phyloP scores from a whole-genome alignment of 805 yeast species.

The Candida takata region DNA sequence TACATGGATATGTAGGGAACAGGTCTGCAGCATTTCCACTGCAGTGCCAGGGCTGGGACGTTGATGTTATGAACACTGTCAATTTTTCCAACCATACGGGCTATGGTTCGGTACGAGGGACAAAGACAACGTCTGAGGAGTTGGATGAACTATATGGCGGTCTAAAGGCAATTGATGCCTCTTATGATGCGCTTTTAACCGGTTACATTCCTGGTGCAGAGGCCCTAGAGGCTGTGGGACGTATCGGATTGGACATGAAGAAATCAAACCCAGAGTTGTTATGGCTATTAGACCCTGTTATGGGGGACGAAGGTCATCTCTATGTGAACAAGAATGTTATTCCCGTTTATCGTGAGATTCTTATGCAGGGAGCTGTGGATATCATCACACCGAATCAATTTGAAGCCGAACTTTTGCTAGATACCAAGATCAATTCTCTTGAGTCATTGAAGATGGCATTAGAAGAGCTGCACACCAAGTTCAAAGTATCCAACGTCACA shows the following conservation, averaged over 20 bases:
- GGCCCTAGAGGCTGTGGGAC: constrained; percentile 38
- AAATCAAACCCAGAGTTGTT: constrained; percentile 26
- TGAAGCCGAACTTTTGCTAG: constrained; percentile 71
- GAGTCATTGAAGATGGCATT: constrained; percentile 42
- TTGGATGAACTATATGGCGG: constrained; percentile 35
- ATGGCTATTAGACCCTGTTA: constrained; percentile 70
- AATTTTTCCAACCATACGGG: constrained; percentile 70
- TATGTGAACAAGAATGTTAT: constrained; percentile 57
- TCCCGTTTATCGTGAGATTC: constrained; percentile 47
- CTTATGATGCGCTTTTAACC: constrained; percentile 51
- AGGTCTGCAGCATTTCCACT: constrained; percentile 60
- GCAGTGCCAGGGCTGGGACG: constrained; percentile 62
- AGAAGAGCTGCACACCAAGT: constrained; percentile 38
- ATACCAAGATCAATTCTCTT: constrained; percentile 34
- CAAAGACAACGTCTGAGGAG: constrained; percentile 33
- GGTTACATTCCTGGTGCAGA: constrained; percentile 63
- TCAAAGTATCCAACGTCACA: constrained; percentile 52
- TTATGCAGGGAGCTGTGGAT: constrained; percentile 46
- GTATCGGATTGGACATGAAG: constrained; percentile 33
- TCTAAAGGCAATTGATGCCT: constrained; percentile 25
- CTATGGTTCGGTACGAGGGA: constrained; percentile 51
- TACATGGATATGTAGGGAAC: constrained; percentile 69
- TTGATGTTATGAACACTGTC: constrained; percentile 58
- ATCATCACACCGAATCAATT: constrained; percentile 87
- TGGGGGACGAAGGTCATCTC: constrained; percentile 71